Evolutionary conservation across 345 rosid species (phyloP).

Genomic region (Combretum micranthum): DNA sequence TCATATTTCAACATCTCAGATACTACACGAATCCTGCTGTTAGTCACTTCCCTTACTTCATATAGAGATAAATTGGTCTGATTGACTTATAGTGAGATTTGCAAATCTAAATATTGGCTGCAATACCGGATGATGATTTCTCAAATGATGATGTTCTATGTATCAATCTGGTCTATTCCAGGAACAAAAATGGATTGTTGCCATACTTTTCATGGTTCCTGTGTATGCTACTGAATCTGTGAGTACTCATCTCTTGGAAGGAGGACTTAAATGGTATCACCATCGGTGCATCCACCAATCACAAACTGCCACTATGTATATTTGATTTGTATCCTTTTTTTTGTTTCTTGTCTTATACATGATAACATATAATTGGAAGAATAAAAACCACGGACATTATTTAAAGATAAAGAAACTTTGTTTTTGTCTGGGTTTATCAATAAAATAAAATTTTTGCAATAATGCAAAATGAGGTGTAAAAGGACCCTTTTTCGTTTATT

Average conservation of each 20-base stretch:
- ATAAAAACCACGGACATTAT: no score
- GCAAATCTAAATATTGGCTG: not conserved
- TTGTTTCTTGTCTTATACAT: no score
- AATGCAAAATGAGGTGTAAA: no score
- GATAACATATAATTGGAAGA: no score
- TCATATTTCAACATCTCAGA: slow-evolving; percentile 67
- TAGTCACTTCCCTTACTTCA: slow-evolving; percentile 9
- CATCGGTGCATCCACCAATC: no score
- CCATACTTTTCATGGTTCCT: slow-evolving; percentile 78
- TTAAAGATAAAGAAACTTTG: no score
- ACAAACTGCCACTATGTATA: no score
- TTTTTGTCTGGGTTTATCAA: no score
- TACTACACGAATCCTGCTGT: slow-evolving; percentile 71
- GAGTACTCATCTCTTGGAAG: slow-evolving; percentile 17
- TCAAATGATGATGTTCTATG: no score
- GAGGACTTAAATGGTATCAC: not conserved
- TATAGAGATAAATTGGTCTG: not conserved
- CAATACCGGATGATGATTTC: no score
- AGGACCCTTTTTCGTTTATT: not conserved
- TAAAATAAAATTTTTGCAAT: no score
- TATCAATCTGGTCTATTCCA: slow-evolving; percentile 12
- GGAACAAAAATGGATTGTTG: slow-evolving; percentile 93
- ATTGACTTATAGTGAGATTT: not conserved
- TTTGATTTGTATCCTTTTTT: no score
- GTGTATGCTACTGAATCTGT: slow-evolving; percentile 82